Base-by-base conservation (phyloP, 768 basidiomycete species). In the Rhizopogon salebrosus region DNA sequence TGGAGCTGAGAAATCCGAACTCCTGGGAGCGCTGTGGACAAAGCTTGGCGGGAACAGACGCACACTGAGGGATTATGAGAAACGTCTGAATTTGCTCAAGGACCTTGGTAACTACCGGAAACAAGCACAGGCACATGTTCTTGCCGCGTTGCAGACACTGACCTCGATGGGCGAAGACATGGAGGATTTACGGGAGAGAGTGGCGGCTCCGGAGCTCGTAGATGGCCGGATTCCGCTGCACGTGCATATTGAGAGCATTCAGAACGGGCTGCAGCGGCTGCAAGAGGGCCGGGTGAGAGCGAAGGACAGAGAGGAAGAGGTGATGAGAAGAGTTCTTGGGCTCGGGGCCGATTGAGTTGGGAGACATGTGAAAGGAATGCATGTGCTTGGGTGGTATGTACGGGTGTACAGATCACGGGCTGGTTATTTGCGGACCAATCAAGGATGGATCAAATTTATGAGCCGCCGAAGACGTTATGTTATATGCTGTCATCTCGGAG, bases 231-330 rank as follows among this genome's bases (percentile, higher is more conserved):
- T 89, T 14, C 85, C 88, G 4, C 70, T 85, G 4, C 83, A 85
- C 53, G 87, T 90, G 20, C 88, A 91, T 59, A 82, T 91, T 67
- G 79, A 79, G 70, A 88, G 83, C 54, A 89, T 92, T 58, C 71
- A 70, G 62, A 72, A 60, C 35, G 88, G 89, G 5, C 58, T 89
- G 59, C 78, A 85, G 56, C 76, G 76, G 52, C 31, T 69, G 22
- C 79, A 75, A 61, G 76, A 81, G 70, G 60, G 69, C 5, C 75
- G 86, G 54, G 62, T 72, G 22, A 74, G 75, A 43, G 81, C 82
- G 11, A 76, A 70, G 60, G 70, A 67, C 56, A 57, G 75, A 45
- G 79, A 82, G 57, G 77, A 70, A 3, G 62, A 70, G 22, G 55
- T 63, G 6, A 53, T 66, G 41, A 59, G 54, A 52, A 57, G 40